Conservation (phyloP, 225 moss, liverwort and hornwort species). For the Physcomitrium patens region DNA sequence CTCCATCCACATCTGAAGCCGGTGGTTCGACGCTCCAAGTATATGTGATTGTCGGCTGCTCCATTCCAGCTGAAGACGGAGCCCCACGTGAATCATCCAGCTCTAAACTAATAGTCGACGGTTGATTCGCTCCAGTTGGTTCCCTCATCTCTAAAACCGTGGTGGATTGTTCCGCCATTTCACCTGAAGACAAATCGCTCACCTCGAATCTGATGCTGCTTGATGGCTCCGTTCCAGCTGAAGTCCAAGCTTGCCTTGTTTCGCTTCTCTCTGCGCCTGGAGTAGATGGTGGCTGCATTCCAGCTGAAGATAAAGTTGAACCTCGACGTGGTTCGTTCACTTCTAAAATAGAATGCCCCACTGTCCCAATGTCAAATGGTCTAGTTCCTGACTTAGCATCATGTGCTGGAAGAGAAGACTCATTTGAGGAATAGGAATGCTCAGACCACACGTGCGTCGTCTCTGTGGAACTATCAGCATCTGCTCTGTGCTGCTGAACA, state of each 20-base stretch:
- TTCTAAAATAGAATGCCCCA: slow-evolving; percentile 59
- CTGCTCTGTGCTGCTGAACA: slow-evolving; percentile 15
- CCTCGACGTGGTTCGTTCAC: slow-evolving; percentile 2
- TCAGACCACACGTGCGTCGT: slow-evolving; percentile 37
- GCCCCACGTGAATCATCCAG: slow-evolving; percentile 18
- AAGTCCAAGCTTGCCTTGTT: slow-evolving; percentile 3
- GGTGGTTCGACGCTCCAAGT: slow-evolving; percentile 37
- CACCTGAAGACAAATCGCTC: neutral
- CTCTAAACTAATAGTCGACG: slow-evolving; percentile 30
- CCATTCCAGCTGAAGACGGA: neutral
- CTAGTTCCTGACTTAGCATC: slow-evolving; percentile 43
- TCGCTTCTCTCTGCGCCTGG: slow-evolving; percentile 32
- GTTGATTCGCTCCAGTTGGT: slow-evolving; percentile 9
- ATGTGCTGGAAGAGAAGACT: slow-evolving; percentile 42
- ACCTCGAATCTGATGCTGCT: slow-evolving; percentile 21
- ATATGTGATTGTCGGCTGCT: slow-evolving; percentile 23
- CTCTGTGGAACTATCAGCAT: slow-evolving; percentile 42
- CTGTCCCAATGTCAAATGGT: slow-evolving; percentile 63
- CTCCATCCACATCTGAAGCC: neutral
- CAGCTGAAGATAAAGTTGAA: slow-evolving; percentile 3
- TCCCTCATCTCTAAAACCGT: slow-evolving; percentile 3
- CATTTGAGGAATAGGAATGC: slow-evolving; percentile 34
- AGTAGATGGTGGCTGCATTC: neutral
- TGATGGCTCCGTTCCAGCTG: neutral
- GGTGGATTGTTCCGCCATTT: neutral